These are phyloP conservation scores for Biscogniauxia sp. DNA, from an alignment of 2,329 filamentous ascomycete genomes.

Conservation along the genomic window DNA sequence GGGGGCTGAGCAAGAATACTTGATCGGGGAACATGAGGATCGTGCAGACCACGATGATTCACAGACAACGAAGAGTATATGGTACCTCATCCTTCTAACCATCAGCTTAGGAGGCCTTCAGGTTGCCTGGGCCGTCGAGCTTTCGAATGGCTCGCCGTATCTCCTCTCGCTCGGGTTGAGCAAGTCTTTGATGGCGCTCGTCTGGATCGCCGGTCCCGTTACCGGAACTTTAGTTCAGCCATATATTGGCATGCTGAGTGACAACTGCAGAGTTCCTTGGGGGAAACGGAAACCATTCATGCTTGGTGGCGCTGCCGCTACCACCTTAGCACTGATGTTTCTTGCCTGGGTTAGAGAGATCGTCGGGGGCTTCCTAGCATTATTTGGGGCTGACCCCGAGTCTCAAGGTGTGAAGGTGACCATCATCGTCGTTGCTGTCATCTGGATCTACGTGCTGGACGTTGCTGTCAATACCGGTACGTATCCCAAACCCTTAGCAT, in stretches of 20 bases:
- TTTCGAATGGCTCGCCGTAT: constrained; percentile 88
- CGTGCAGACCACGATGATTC: constrained; percentile 42
- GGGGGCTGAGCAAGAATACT: constrained; percentile 34
- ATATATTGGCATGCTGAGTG: constrained; percentile 78
- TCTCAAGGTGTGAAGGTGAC: constrained; percentile 62
- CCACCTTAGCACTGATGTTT: constrained; percentile 64
- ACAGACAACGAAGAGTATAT: constrained; percentile 73
- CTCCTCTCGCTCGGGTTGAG: constrained; percentile 76
- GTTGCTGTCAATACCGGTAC: constrained; percentile 90
- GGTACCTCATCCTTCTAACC: constrained; percentile 84
- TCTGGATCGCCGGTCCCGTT: constrained; percentile 81
- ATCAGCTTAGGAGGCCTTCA: constrained; percentile 85
- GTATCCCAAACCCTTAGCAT: constrained; percentile 22
- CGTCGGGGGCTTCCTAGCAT: constrained; percentile 61
- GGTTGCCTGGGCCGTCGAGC: constrained; percentile 92
- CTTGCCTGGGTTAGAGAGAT: constrained; percentile 74
- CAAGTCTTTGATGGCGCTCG: constrained; percentile 78
- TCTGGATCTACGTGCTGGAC: constrained; percentile 87
- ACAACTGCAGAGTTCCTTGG: constrained; percentile 71
- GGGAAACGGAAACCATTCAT: constrained; percentile 82
- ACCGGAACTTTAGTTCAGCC: constrained; percentile 78
- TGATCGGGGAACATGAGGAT: constrained; percentile 34
- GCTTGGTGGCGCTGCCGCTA: constrained; percentile 66
- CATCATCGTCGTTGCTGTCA: constrained; percentile 75
- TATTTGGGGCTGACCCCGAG: constrained; percentile 70